phyloP scores from a whole-genome alignment of 2,329 filamentous ascomycete species.

The Ilyonectria sp. region DNA sequence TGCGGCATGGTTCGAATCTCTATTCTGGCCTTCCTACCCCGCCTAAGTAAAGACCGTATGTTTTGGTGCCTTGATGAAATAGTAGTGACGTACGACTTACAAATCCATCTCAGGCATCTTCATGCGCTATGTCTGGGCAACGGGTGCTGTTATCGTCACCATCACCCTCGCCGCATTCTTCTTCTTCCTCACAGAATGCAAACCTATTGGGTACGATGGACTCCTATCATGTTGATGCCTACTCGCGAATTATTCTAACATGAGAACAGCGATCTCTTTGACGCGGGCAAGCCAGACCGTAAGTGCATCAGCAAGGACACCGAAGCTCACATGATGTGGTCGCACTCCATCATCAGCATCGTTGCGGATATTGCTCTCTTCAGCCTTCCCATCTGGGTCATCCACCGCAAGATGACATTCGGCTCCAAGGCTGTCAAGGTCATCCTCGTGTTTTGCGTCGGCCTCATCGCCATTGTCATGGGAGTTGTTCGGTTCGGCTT shows the following conservation, averaged over 20 bases:
- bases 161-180: constrained; percentile 37
- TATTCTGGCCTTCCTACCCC: constrained; percentile 41
- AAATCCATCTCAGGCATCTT: constrained; percentile 28
- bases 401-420: constrained; percentile 55
- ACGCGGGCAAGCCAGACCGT: constrained; percentile 21
- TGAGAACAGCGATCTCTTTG: constrained; percentile 38
- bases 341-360: constrained; percentile 51
- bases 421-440: constrained; percentile 53
- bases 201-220: constrained; percentile 35
- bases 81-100: not conserved
- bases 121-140: constrained; percentile 33
- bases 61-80: not conserved
- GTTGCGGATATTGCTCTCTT: constrained; percentile 53
- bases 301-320: constrained; percentile 37
- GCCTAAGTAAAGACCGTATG: constrained; percentile 40
- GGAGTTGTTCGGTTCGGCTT: constrained; percentile 55
- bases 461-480: constrained; percentile 54
- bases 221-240: not conserved
- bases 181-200: constrained; percentile 43
- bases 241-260: not conserved
- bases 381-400: constrained; percentile 54
- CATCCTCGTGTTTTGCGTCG: constrained; percentile 56
- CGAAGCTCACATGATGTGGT: constrained; percentile 51
- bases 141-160: constrained; percentile 24
- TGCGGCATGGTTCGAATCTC: constrained; percentile 44